phyloP scores from a whole-genome alignment of 176 grass and related monocot species.

The Poa pratensis region DNA sequence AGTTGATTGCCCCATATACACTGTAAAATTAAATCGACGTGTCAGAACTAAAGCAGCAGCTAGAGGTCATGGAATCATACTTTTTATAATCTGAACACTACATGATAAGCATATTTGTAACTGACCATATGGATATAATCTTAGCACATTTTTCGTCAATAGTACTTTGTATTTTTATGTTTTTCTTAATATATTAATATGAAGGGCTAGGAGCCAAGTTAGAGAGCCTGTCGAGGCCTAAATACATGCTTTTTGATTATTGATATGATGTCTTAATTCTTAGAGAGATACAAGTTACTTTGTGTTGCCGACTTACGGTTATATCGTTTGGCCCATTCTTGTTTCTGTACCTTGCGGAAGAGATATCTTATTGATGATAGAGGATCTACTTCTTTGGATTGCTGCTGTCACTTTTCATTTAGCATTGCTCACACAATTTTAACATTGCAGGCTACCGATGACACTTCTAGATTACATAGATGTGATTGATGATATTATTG shows the following conservation, averaged over 20 bases:
- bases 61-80: background rate
- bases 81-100: background rate
- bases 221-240: background rate
- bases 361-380: background rate
- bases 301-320: background rate
- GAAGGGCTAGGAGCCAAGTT: background rate
- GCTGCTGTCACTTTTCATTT: background rate
- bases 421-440: background rate
- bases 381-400: background rate
- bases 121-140: background rate
- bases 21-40: background rate
- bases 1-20: background rate
- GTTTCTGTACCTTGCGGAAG: background rate
- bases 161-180: background rate
- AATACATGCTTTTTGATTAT: background rate
- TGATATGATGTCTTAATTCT: background rate
- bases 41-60: background rate
- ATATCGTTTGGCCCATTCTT: background rate
- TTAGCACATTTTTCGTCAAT: background rate
- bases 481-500: background rate
- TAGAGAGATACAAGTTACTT: background rate
- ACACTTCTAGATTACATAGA: slow-evolving; percentile 6
- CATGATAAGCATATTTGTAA: background rate
- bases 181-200: background rate
- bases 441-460: background rate